These are phyloP conservation scores for Aspergillus steynii DNA, from an alignment of 495 filamentous ascomycete genomes.

Conservation along the genomic window DNA sequence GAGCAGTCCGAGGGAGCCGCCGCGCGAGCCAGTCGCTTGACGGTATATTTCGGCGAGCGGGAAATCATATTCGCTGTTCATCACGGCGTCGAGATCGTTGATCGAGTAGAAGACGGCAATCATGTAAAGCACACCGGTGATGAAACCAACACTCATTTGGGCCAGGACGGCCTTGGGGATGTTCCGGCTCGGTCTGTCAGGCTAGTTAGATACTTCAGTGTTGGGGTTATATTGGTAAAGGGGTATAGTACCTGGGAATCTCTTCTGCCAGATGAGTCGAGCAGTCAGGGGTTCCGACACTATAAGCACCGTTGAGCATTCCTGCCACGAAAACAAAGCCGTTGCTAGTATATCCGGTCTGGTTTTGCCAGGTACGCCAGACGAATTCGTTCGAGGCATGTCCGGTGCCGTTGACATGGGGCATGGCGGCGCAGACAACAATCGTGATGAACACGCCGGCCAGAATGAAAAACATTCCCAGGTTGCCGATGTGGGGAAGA, in stretches of 20 bases:
- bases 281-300: constrained; percentile 76
- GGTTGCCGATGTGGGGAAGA: constrained; percentile 63
- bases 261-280: constrained; percentile 83
- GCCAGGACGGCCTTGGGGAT: constrained; percentile 54
- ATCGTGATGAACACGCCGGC: constrained; percentile 70
- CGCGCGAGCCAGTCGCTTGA: constrained; percentile 69
- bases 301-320: constrained; percentile 86
- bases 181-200: constrained; percentile 42
- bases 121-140: constrained; percentile 50
- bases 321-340: constrained; percentile 79
- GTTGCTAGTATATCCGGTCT: constrained; percentile 63
- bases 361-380: constrained; percentile 64
- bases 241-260: constrained; percentile 58
- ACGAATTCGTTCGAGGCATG: constrained; percentile 60
- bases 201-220: neutral
- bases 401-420: constrained; percentile 39
- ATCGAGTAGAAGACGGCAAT: constrained; percentile 56
- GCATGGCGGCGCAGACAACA: constrained; percentile 75
- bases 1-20: constrained; percentile 59
- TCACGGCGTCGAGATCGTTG: constrained; percentile 39
- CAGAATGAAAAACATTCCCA: constrained; percentile 71
- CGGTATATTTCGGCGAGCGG: constrained; percentile 76
- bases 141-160: constrained; percentile 52
- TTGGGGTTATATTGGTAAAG: neutral
- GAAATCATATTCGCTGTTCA: constrained; percentile 55